Conservation (phyloP, 1,284 basidiomycete species). For the Leccinum subspadiceum region DNA sequence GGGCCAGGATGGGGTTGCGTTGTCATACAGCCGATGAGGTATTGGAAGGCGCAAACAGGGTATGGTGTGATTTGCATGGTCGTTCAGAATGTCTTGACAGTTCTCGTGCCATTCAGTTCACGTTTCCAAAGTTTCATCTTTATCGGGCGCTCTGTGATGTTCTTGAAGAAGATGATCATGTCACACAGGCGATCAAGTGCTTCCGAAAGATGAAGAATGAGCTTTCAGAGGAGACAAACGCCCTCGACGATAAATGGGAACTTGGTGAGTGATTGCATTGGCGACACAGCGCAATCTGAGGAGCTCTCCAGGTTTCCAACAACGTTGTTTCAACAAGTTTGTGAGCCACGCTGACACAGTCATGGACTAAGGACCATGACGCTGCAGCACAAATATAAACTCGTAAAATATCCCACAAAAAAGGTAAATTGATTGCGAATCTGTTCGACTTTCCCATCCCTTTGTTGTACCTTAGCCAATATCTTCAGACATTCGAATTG, state of each 20-base stretch:
- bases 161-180: background rate
- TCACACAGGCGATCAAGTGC: background rate
- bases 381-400: background rate
- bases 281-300: background rate
- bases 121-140: background rate
- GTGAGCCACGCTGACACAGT: background rate
- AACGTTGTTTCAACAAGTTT: background rate
- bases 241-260: background rate
- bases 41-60: background rate
- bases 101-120: background rate
- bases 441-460: background rate
- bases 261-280: background rate
- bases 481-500: background rate
- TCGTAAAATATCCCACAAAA: background rate
- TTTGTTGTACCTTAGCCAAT: background rate
- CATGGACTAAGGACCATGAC: background rate
- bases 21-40: background rate
- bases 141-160: background rate
- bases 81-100: background rate
- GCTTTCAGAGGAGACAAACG: background rate
- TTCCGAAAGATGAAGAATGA: background rate
- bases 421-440: background rate
- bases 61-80: background rate
- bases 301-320: background rate
- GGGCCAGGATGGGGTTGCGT: no score